Evolutionary conservation across 768 basidiomycete genomes (phyloP).

Genomic region (Mrakia gelida): DNA sequence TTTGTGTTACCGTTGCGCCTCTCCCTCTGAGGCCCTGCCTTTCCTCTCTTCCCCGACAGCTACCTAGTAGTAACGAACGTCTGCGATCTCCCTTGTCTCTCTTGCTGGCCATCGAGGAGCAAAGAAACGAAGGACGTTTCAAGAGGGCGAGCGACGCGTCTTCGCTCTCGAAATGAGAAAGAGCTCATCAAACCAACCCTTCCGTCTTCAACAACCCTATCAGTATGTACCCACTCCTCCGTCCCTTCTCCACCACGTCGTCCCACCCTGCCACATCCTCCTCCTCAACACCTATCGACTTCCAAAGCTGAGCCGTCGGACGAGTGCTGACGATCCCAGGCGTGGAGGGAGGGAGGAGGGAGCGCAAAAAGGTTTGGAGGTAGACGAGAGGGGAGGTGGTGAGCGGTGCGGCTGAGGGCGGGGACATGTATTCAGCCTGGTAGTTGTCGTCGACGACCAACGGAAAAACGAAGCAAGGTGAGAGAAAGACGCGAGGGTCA

Average conservation of each 20-base stretch:
- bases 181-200: background rate
- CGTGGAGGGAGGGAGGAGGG: background rate
- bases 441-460: too few relatives aligned
- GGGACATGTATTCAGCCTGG: background rate
- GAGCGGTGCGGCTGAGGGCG: background rate
- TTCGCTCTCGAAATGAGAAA: too few relatives aligned
- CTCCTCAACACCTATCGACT: background rate
- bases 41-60: too few relatives aligned
- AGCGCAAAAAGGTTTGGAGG: background rate
- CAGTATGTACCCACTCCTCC: slow-evolving; percentile 7
- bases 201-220: background rate
- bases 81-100: too few relatives aligned
- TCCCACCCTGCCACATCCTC: background rate
- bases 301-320: background rate
- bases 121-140: too few relatives aligned
- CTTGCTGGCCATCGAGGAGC: too few relatives aligned
- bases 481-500: too few relatives aligned
- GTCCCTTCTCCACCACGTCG: background rate
- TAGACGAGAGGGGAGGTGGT: background rate
- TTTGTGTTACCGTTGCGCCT: too few relatives aligned
- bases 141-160: too few relatives aligned
- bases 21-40: too few relatives aligned
- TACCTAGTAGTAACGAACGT: too few relatives aligned
- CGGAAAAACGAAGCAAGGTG: too few relatives aligned
- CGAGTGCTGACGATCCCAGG: background rate